These are phyloP conservation scores for Tulasnella sp. DNA, from an alignment of 768 basidiomycete species.

Conservation along the genomic window DNA sequence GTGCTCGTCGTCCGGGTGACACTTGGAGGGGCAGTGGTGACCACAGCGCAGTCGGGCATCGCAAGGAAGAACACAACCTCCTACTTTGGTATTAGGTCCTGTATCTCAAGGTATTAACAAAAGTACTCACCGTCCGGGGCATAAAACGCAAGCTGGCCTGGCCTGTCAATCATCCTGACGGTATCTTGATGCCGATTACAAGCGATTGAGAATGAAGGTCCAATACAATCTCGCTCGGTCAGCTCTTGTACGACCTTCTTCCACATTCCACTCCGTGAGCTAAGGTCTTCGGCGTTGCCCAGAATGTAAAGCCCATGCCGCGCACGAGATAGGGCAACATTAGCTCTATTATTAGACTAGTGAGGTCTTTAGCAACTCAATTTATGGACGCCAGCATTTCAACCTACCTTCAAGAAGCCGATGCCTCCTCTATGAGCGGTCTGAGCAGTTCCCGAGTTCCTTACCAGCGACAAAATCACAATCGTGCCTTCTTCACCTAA, in stretches of 20 bases:
- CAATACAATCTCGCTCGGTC: slow-evolving; percentile 36
- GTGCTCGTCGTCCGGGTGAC: slow-evolving; percentile 48
- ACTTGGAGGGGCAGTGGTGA: slow-evolving; percentile 55
- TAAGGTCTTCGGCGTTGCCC: slow-evolving; percentile 41
- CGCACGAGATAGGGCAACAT: slow-evolving; percentile 63
- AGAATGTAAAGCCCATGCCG: slow-evolving; percentile 63
- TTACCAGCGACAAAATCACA: slow-evolving; percentile 61
- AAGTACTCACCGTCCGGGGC: slow-evolving; percentile 44
- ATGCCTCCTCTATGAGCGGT: slow-evolving; percentile 30
- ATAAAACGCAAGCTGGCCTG: slow-evolving; percentile 39
- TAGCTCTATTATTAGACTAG: slow-evolving; percentile 46
- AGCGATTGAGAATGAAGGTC: slow-evolving; percentile 42
- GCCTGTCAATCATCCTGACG: slow-evolving; percentile 34
- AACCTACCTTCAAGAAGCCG: slow-evolving; percentile 58
- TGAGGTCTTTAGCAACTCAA: background rate
- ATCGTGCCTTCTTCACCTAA: slow-evolving; percentile 34
- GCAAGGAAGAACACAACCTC: slow-evolving; percentile 54
- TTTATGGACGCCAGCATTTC: background rate
- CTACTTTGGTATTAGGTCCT: slow-evolving; percentile 24
- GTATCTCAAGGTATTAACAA: background rate
- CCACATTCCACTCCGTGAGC: slow-evolving; percentile 43
- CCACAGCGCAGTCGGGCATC: slow-evolving; percentile 45
- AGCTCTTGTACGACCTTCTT: slow-evolving; percentile 44
- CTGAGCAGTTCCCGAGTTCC: slow-evolving; percentile 42
- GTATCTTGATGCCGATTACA: slow-evolving; percentile 42